A percentile compares a stretch with the other conserved stretches of the same genome.
phyloP scores from a whole-genome alignment of 2,329 filamentous ascomycete genomes.

The Cordyceps javanica region DNA sequence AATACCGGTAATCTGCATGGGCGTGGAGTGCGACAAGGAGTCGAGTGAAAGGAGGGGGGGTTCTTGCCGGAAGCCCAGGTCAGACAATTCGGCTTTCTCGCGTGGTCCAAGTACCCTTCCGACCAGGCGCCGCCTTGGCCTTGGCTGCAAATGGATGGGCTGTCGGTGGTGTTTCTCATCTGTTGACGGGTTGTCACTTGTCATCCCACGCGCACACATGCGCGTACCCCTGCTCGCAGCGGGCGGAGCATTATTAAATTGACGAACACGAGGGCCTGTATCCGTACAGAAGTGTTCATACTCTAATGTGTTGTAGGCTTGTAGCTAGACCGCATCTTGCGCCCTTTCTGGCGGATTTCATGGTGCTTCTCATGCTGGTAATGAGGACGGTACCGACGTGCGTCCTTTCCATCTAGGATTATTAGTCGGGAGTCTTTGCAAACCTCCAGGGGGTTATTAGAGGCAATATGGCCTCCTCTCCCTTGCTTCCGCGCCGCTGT shows the following conservation, averaged over 20 bases:
- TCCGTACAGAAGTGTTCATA: neutral
- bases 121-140: neutral
- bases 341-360: neutral
- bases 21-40: conserved; percentile 6
- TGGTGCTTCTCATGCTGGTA: neutral
- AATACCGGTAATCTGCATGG: conserved; percentile 6
- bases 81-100: neutral
- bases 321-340: neutral
- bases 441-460: neutral
- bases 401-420: too few species aligned
- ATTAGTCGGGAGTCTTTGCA: neutral
- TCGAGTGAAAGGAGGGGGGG: neutral
- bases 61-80: neutral
- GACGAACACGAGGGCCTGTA: neutral
- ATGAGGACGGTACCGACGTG: neutral
- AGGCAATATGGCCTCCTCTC: neutral
- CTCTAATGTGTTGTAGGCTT: neutral
- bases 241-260: neutral
- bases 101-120: neutral
- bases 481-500: neutral
- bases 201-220: neutral
- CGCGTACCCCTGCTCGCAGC: neutral
- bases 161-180: neutral
- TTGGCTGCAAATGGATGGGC: neutral
- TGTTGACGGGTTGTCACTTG: neutral